Base-by-base conservation (phyloP, 73 alveolate species). In the Stentor coeruleus region DNA sequence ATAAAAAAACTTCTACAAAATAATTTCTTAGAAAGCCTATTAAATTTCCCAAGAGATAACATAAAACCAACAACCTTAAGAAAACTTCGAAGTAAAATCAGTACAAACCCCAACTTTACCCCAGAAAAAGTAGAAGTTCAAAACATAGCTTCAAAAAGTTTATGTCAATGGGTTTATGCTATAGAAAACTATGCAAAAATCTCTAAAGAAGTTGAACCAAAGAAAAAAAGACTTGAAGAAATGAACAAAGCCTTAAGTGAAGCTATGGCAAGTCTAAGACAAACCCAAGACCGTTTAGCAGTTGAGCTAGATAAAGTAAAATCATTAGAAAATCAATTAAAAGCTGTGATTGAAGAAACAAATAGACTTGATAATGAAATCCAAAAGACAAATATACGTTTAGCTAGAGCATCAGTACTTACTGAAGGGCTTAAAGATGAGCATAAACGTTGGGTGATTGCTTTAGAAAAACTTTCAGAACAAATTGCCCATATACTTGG, bases 391-490 rank as follows among this genome's bases (percentile, higher is more conserved):
- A 95, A 94, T 81, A 88, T 85, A 81, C 87, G 98, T 73, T 85
- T 97, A 90, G 93, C 91, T 59, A 87, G 99, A 80, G 99, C 99
- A 3, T 98, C 91, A 79, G 94, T 89, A 76, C 83, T 97, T 77
- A 85, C 97, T n/a, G 95, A 85, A 3, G 94, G 96, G 55, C 95
- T 97, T 58, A 90, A 91, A 40, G 99, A 94, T 66, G 99, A 96
- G 85, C 97, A 95, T 36, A 72, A 87, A 3, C 90, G 98, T 40
- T 91, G 97, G 97, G n/a, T 15, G 74, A 90, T 91, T 84, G 81
- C 93, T 57, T 95, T 93, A 55, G 97, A 89, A 49, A 96, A 97
- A 57, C 91, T 95, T 37, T 92, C 93, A 83, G 98, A 94, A 87
- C 97, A 95, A 82, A 86, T 93, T 20, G 85, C 80, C 38, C 30